Conservation (phyloP, 1,284 basidiomycete genomes). For the Athelia sp. region DNA sequence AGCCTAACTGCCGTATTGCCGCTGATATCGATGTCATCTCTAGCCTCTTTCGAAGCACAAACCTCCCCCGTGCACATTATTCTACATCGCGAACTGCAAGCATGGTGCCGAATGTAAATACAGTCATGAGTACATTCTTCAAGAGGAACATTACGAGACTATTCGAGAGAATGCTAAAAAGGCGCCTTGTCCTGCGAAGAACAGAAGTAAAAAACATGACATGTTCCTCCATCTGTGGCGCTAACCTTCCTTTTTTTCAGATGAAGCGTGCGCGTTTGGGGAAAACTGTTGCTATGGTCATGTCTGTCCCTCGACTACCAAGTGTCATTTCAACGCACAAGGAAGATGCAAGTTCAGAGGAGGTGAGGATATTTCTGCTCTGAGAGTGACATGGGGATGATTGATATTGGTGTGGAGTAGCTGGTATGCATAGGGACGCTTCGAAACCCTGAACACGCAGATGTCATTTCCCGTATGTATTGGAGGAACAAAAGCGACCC, state of each 20-base stretch:
- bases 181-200: constrained; percentile 51
- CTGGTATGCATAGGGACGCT: background rate
- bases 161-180: constrained; percentile 51
- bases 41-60: constrained; percentile 55
- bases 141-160: constrained; percentile 43
- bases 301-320: constrained; percentile 40
- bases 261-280: constrained; percentile 45
- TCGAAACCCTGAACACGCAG: constrained; percentile 6
- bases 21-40: constrained; percentile 13
- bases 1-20: constrained; percentile 10
- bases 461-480: too few species aligned
- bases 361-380: constrained; percentile 31
- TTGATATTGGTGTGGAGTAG: too few species aligned
- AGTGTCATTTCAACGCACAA: constrained; percentile 47
- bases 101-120: constrained; percentile 51
- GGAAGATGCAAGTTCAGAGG: constrained; percentile 56
- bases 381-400: constrained; percentile 3
- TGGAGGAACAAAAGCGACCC: too few species aligned
- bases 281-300: constrained; percentile 61
- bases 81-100: constrained; percentile 54
- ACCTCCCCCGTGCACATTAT: constrained; percentile 58
- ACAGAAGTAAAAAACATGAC: constrained; percentile 35
- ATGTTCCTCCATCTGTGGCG: constrained; percentile 1
- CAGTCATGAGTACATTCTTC: constrained; percentile 51
- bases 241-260: constrained; percentile 3